These are phyloP conservation scores for Skeletonema marinoi DNA, from an alignment of 108 stramenopile species.

Conservation along the genomic window DNA sequence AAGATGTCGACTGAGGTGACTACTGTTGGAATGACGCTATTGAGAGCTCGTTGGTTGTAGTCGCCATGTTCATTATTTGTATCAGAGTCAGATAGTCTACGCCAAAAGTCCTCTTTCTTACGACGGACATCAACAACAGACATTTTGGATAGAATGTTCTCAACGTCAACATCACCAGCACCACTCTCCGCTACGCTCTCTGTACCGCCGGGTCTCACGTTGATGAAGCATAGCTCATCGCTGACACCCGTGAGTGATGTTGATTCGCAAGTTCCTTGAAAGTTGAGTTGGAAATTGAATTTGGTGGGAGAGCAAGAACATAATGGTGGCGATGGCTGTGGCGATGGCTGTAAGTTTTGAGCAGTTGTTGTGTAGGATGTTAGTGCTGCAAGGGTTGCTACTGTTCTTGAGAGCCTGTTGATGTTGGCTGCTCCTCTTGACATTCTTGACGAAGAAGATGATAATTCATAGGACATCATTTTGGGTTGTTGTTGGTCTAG, in stretches of 20 bases:
- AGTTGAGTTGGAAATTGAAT: conserved; percentile 9
- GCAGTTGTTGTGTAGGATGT: background rate
- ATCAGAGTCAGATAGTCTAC: no score
- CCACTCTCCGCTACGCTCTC: no score
- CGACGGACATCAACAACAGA: no score
- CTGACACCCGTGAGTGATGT: background rate
- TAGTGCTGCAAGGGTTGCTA: background rate
- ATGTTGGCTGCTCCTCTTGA: background rate
- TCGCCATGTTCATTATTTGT: no score
- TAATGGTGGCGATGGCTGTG: background rate
- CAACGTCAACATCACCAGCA: background rate
- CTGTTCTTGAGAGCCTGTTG: background rate
- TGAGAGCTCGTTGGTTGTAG: background rate
- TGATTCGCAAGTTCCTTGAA: conserved; percentile 2
- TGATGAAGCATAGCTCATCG: background rate
- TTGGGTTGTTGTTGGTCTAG: no score
- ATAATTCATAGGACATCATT: no score
- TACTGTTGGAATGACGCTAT: background rate
- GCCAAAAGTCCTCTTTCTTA: no score
- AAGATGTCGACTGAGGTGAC: conserved; percentile 6
- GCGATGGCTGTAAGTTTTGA: background rate
- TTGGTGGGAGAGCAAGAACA: conserved; percentile 21
- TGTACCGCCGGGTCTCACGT: background rate
- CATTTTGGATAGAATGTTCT: background rate
- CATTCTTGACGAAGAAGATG: no score